Evolutionary conservation across 805 yeast genomes (phyloP), one percentile per base, ranked within the genome.

Genomic region (Lachancea sp.): DNA sequence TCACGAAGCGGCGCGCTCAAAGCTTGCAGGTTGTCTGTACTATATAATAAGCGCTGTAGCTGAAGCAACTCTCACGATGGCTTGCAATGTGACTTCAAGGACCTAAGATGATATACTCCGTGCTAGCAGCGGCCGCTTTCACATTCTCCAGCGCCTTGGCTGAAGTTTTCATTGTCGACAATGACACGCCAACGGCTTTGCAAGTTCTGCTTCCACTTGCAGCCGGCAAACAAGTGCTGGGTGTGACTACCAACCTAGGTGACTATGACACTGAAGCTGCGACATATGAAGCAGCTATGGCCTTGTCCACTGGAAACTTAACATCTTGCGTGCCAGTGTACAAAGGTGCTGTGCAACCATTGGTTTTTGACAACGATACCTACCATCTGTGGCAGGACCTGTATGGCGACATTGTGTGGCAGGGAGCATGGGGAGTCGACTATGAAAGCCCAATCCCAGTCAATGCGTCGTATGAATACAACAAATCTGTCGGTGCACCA

Each of bases 381-480:
- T 70, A 69, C 62, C 66, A 67, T 33, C 41, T 52, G 8, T 69
- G 72, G 70, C 66, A 67, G 54, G 47, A 52, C 7, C 51, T 69
- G 26, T 68, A 61, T 45, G 74, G 73, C 26, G 62, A 55, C 13
- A 57, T 69, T 4, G 69, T 66, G 10, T 69, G 74, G 73, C 66
- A 69, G 54, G 73, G 73, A 47, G 72, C 67, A 16, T 69, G 56
- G 53, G 60, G 62, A 25, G 55, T 63, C 13, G 41, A 30, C 30
- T 69, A 70, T 45, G 56, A 38, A 18, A 38, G 42, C 36, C 47
- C 47, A 12, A 30, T 44, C 9, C 42, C 47, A 8, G 36, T 33
- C 34, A 38, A 44, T 16, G 70, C 69, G 46, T 3, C 55, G 2
- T 67, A 63, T 54, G 47, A 53, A 34, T 63, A 63, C 48, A 45